These are phyloP conservation scores for Salix koriyanagi DNA, from an alignment of 345 rosid species.

Conservation along the genomic window DNA sequence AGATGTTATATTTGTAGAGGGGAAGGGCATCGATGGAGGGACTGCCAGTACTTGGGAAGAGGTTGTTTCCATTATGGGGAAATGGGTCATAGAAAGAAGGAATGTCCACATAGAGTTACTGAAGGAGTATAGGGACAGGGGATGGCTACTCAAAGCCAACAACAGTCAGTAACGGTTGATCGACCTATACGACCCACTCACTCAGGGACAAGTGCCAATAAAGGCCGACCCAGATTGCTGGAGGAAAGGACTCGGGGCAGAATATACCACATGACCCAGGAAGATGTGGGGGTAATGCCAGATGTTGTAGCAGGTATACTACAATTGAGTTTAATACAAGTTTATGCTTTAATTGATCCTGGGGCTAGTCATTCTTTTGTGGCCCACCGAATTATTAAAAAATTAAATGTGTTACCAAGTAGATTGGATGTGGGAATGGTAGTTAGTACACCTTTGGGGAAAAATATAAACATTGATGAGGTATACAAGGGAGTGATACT, in stretches of 20 bases:
- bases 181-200: neutral
- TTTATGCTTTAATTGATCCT: too few species aligned
- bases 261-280: too few species aligned
- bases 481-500: too few species aligned
- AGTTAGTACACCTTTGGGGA: too few species aligned
- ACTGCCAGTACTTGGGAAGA: too few species aligned
- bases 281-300: too few species aligned
- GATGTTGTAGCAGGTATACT: too few species aligned
- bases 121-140: neutral
- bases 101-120: neutral
- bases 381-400: too few species aligned
- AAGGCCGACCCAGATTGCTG: neutral
- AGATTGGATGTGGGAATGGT: too few species aligned
- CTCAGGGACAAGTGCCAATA: neutral
- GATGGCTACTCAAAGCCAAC: neutral
- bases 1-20: neutral
- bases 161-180: neutral
- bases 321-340: neutral
- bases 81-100: neutral
- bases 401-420: too few species aligned
- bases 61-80: neutral
- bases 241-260: neutral
- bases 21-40: neutral
- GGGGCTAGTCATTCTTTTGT: too few species aligned
- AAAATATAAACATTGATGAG: too few species aligned